phyloP scores from a whole-genome alignment of 495 filamentous ascomycete genomes.

The Penicillium ochrochloron region DNA sequence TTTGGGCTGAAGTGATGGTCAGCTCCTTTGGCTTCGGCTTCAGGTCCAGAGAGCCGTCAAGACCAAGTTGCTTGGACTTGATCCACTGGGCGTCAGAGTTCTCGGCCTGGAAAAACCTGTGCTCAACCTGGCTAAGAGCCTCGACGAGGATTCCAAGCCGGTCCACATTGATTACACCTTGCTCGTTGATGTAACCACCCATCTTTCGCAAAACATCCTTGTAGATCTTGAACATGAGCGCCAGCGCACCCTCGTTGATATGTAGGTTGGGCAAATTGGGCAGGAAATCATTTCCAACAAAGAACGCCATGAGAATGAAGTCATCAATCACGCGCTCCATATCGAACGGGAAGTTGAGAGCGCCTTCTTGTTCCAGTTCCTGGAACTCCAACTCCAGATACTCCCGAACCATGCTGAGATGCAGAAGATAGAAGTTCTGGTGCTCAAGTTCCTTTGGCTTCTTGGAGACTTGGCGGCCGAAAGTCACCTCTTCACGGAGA shows the following conservation, averaged over 20 bases:
- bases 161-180: slow-evolving; percentile 84
- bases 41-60: slow-evolving; percentile 55
- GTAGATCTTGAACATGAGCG: slow-evolving; percentile 97
- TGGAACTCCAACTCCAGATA: slow-evolving; percentile 98
- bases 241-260: slow-evolving; percentile 96
- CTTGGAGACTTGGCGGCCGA: slow-evolving; percentile 80
- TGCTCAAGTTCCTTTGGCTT: slow-evolving; percentile 97
- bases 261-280: slow-evolving; percentile 95
- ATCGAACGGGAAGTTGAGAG: slow-evolving; percentile 79
- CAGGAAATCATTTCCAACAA: slow-evolving; percentile 98
- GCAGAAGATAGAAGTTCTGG: slow-evolving; percentile 98
- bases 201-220: slow-evolving; percentile 85
- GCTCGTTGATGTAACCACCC: slow-evolving; percentile 95
- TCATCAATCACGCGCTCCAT: slow-evolving; percentile 98
- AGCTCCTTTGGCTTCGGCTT: slow-evolving; percentile 64
- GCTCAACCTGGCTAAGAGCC: slow-evolving; percentile 82
- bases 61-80: slow-evolving; percentile 67
- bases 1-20: slow-evolving; percentile 80
- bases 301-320: slow-evolving; percentile 99
- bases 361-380: slow-evolving; percentile 79
- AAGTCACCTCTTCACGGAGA: slow-evolving; percentile 95
- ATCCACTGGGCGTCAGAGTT: slow-evolving; percentile 90
- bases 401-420: slow-evolving; percentile 95
- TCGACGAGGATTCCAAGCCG: slow-evolving; percentile 79
- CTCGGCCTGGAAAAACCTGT: slow-evolving; percentile 88